Evolutionary conservation across 106 monocot species (phyloP), one percentile per base, ranked within the genome.

Genomic region (Agapanthus africanus): DNA sequence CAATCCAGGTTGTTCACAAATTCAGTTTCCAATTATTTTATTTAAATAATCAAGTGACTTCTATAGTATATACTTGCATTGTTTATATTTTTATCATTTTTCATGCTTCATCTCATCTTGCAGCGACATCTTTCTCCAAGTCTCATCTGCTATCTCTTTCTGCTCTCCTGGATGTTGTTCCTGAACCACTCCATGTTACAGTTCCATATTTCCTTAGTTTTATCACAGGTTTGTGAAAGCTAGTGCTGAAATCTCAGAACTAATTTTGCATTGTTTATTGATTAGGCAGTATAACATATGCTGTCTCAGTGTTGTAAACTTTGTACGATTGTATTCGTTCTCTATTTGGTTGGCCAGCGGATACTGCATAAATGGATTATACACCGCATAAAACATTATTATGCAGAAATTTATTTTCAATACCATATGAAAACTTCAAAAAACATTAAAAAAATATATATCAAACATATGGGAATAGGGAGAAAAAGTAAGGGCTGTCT

Each of bases 1-100:
- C 22, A 95, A 95, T 68, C 85, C 94, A 88, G 94, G 94, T 95
- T 66, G 72, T 14, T 52, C 19, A 25, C 37, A 56, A 40, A 37
- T 44, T 54, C 22, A 67, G 31, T 69, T 46, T 23, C 26, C n/a
- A 9, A 39, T 44, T 32, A 33, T 36, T 38, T 51, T 26, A 66
- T 62, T 63, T 21, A 31, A 28, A n/a, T 9, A 59, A 40, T 73
- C 25, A 66, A 23, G 18, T 49, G 25, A 26, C 13, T 70, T 56
- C 37, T 49, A 33, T 36, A 47, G 16, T 28, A 32, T 59, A 35
- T 69, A 28, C 35, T 73, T n/a, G 49, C 22, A 31, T 63, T 67
- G 31, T 40, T 71, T 31, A 31, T 60, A 21, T 46, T 72, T 9
- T 18, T 37, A 70, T 70, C 7, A 9, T 27, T 42, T 10, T 68